phyloP scores from a whole-genome alignment of 352 stramenopile species.

The Phytophthora colocasiae region DNA sequence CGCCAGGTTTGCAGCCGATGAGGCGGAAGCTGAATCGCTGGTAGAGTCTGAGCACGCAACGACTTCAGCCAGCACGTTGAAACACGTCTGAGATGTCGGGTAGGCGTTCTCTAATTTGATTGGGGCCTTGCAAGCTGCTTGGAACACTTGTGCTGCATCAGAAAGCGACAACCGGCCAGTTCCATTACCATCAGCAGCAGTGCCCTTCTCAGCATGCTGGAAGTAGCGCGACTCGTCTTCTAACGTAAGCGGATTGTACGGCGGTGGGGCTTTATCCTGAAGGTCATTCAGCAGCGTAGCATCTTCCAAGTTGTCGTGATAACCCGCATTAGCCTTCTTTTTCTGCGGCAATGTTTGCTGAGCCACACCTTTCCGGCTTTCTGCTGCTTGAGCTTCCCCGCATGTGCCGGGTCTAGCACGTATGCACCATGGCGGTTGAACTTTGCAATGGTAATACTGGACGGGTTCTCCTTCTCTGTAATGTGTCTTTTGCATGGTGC shows the following conservation, averaged over 20 bases:
- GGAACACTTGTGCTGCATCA: slow-evolving; percentile 56
- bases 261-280: slow-evolving; percentile 46
- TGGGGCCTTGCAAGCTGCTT: slow-evolving; percentile 42
- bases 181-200: slow-evolving; percentile 23
- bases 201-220: slow-evolving; percentile 52
- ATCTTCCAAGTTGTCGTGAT: slow-evolving; percentile 65
- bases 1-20: slow-evolving; percentile 54
- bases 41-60: slow-evolving; percentile 68
- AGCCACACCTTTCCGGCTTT: slow-evolving; percentile 17
- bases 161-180: slow-evolving; percentile 30
- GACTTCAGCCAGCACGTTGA: slow-evolving; percentile 70
- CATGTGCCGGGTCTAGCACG: slow-evolving; percentile 78
- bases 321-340: slow-evolving; percentile 53
- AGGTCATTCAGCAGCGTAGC: slow-evolving; percentile 82
- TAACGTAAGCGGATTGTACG: slow-evolving; percentile 83
- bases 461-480: slow-evolving; percentile 55
- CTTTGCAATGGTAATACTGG: slow-evolving; percentile 83
- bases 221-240: slow-evolving; percentile 89
- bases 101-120: slow-evolving; percentile 70
- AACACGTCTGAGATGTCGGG: slow-evolving; percentile 52
- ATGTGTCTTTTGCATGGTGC: slow-evolving; percentile 42
- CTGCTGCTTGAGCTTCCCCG: slow-evolving; percentile 59
- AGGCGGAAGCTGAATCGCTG: slow-evolving; percentile 60
- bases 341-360: slow-evolving; percentile 45
- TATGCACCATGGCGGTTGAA: slow-evolving; percentile 88